Percentiles rank a stretch among this genome's conserved stretches.
phyloP scores from a whole-genome alignment of 2,329 filamentous ascomycete genomes.

The Cordyceps cicadae region DNA sequence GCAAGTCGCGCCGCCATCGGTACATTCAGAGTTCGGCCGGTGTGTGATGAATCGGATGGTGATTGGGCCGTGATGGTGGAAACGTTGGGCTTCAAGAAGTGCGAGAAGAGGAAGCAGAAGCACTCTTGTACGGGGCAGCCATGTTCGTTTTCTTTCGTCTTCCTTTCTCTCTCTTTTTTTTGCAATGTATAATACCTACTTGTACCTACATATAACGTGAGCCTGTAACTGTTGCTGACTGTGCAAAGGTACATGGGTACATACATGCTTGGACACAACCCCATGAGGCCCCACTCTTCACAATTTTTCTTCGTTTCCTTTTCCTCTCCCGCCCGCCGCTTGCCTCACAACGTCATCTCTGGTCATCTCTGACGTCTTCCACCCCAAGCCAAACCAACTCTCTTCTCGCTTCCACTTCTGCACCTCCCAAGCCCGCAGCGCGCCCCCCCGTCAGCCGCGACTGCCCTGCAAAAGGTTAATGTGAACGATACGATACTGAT shows the following conservation, averaged over 20 bases:
- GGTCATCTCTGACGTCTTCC: constrained; percentile 43
- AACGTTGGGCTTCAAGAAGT: neutral
- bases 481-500: constrained; percentile 7
- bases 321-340: constrained; percentile 20
- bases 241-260: too few relatives aligned
- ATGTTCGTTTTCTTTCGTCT: too few relatives aligned
- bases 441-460: neutral
- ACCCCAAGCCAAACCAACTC: constrained; percentile 9
- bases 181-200: too few relatives aligned
- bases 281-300: constrained; percentile 9
- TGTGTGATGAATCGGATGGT: neutral
- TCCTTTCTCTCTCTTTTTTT: neutral
- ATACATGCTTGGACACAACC: neutral
- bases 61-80: neutral
- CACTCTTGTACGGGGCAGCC: too few relatives aligned
- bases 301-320: constrained; percentile 27
- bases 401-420: neutral
- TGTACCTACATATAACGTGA: too few relatives aligned
- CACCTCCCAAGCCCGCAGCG: neutral
- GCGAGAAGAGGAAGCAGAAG: too few relatives aligned
- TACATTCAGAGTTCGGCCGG: neutral
- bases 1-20: constrained; percentile 11
- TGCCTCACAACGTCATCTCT: constrained; percentile 39
- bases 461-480: neutral
- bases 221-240: too few relatives aligned